These are phyloP conservation scores for Fusarium chlamydosporum DNA, from an alignment of 2,329 filamentous ascomycete species.

Conservation along the genomic window DNA sequence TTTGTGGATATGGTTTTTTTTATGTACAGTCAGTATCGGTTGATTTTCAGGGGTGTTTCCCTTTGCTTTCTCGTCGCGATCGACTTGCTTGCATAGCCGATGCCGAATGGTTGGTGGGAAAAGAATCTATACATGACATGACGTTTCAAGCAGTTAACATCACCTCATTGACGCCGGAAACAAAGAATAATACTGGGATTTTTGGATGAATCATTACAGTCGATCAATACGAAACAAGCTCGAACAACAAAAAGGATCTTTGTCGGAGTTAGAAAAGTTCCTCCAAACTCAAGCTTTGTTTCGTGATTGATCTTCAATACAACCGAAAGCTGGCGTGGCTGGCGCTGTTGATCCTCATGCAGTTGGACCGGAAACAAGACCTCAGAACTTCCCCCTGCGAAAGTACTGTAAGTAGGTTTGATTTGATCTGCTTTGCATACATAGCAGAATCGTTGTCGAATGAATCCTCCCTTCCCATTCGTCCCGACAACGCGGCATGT, in stretches of 20 bases:
- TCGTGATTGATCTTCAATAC: slow-evolving; percentile 17
- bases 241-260: not conserved
- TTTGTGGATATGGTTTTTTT: too few species aligned
- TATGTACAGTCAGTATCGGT: not conserved
- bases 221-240: slow-evolving; percentile 8
- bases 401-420: slow-evolving; percentile 22
- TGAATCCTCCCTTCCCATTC: slow-evolving; percentile 22
- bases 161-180: slow-evolving; percentile 31
- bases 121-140: slow-evolving; percentile 35
- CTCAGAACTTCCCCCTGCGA: slow-evolving; percentile 5
- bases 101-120: slow-evolving; percentile 33
- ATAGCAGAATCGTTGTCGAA: slow-evolving; percentile 29
- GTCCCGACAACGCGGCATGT: slow-evolving; percentile 22
- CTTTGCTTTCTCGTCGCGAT: slow-evolving; percentile 23
- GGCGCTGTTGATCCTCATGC: slow-evolving; percentile 11
- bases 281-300: slow-evolving; percentile 15
- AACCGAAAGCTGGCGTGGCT: slow-evolving; percentile 6
- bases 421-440: slow-evolving; percentile 36
- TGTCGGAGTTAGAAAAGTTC: not conserved
- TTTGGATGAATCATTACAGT: slow-evolving; percentile 21
- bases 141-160: slow-evolving; percentile 32
- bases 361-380: slow-evolving; percentile 8
- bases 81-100: slow-evolving; percentile 41
- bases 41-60: slow-evolving; percentile 36
- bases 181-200: slow-evolving; percentile 1